Conservation (phyloP, 2,329 filamentous ascomycete species). For the Monosporascus ibericus region DNA sequence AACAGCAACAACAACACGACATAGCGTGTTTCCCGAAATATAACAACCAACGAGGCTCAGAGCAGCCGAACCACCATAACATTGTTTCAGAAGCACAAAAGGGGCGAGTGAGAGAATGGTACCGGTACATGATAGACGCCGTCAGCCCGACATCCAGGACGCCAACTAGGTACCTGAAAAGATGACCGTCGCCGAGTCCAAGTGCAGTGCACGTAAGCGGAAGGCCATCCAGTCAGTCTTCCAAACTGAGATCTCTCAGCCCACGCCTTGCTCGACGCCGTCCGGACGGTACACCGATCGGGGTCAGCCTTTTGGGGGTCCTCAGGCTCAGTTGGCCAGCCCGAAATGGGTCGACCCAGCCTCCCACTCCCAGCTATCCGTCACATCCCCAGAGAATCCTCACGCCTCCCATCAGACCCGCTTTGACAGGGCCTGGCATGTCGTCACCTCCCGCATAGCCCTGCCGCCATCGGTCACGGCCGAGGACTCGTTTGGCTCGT, state of each 20-base stretch:
- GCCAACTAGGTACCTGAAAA: constrained; percentile 5
- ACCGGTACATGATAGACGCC: neutral
- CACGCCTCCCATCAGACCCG: constrained; percentile 44
- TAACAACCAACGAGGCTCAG: neutral
- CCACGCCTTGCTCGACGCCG: constrained; percentile 38
- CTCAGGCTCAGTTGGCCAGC: constrained; percentile 18
- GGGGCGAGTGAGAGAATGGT: neutral
- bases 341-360: constrained; percentile 14
- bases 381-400: constrained; percentile 16
- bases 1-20: no score
- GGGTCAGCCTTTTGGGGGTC: constrained; percentile 42
- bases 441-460: constrained; percentile 51
- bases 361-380: constrained; percentile 9
- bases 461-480: constrained; percentile 49
- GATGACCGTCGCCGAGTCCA: constrained; percentile 31
- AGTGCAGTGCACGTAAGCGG: constrained; percentile 41
- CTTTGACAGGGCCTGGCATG: constrained; percentile 58
- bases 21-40: neutral
- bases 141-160: neutral
- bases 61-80: no score
- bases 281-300: constrained; percentile 32
- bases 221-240: constrained; percentile 52
- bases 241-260: constrained; percentile 42
- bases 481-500: constrained; percentile 48
- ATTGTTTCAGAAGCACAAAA: neutral